phyloP scores from a whole-genome alignment of 1,139 yeast genomes.

The Protomyces lactucae-debilis region DNA sequence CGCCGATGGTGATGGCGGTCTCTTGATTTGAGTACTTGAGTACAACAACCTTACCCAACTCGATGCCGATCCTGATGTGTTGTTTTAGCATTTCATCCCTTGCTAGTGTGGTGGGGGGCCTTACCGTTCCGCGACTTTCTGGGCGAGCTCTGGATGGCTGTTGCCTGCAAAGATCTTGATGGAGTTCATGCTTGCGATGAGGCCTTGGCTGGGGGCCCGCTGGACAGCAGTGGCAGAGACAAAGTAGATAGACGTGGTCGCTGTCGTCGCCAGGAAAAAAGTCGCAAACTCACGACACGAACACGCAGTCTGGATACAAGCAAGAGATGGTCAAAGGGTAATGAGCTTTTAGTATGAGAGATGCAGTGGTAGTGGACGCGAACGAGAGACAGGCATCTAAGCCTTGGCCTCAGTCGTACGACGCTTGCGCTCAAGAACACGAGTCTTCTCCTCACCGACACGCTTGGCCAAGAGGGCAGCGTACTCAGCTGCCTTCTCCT shows the following conservation, averaged over 20 bases:
- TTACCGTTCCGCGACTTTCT: slow-evolving; percentile 29
- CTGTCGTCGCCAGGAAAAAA: too few relatives aligned
- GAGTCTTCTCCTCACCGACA: slow-evolving; percentile 84
- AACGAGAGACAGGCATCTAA: slow-evolving; percentile 98
- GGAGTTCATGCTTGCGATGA: slow-evolving; percentile 20
- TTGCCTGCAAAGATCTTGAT: slow-evolving; percentile 31
- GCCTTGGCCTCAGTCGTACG: slow-evolving; percentile 69
- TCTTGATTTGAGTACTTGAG: slow-evolving; percentile 65
- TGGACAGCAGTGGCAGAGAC: too few relatives aligned
- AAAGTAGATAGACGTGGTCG: too few relatives aligned
- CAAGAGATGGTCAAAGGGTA: too few relatives aligned
- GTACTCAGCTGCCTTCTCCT: slow-evolving; percentile 99
- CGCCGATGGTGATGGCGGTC: slow-evolving; percentile 93
- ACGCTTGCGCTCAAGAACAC: slow-evolving; percentile 26
- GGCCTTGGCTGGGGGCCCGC: too few relatives aligned
- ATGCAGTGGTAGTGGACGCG: slow-evolving; percentile 56
- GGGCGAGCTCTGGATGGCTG: slow-evolving; percentile 31
- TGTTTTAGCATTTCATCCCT: neutral
- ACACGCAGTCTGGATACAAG: too few relatives aligned
- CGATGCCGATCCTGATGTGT: slow-evolving; percentile 28
- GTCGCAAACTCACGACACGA: too few relatives aligned
- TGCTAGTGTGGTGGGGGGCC: neutral
- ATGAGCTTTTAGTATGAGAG: too few relatives aligned
- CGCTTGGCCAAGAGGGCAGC: slow-evolving; percentile 98
- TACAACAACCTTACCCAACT: slow-evolving; percentile 29